phyloP scores from a whole-genome alignment of 352 stramenopile species.

The Thalassiosira delicatula region DNA sequence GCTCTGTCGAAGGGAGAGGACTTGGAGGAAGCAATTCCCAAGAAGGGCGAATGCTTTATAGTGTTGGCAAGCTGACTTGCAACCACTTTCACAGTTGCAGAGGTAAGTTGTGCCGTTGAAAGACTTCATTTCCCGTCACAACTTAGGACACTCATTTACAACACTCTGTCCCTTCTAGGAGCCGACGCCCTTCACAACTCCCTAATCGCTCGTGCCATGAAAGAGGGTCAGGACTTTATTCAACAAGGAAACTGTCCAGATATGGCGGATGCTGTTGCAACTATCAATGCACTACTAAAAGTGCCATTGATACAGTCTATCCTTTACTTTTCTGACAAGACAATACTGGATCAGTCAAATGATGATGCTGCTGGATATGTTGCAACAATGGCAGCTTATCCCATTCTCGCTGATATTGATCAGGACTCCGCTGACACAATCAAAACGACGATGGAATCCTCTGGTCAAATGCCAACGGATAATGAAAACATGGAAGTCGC shows the following conservation, averaged over 20 bases:
- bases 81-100: conserved; percentile 58
- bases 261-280: conserved; percentile 36
- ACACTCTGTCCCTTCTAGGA: neutral
- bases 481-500: no score
- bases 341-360: conserved; percentile 22
- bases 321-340: conserved; percentile 61
- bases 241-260: conserved; percentile 58
- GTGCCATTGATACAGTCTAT: conserved; percentile 69
- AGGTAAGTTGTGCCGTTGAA: conserved; percentile 15
- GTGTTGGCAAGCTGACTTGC: conserved; percentile 74
- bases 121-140: conserved; percentile 12
- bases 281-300: conserved; percentile 61
- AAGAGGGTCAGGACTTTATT: conserved; percentile 54
- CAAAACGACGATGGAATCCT: conserved; percentile 47
- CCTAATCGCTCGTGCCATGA: conserved; percentile 61
- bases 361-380: conserved; percentile 61
- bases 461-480: neutral
- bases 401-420: conserved; percentile 68
- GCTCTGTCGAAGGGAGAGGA: conserved; percentile 72
- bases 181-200: conserved; percentile 41
- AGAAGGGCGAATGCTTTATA: conserved; percentile 76
- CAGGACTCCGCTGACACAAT: conserved; percentile 52
- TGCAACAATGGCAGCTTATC: conserved; percentile 65
- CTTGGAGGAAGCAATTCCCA: conserved; percentile 43
- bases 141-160: neutral